These are phyloP conservation scores for Colletotrichum phormii DNA, from an alignment of 2,329 filamentous ascomycete genomes.

Conservation along the genomic window DNA sequence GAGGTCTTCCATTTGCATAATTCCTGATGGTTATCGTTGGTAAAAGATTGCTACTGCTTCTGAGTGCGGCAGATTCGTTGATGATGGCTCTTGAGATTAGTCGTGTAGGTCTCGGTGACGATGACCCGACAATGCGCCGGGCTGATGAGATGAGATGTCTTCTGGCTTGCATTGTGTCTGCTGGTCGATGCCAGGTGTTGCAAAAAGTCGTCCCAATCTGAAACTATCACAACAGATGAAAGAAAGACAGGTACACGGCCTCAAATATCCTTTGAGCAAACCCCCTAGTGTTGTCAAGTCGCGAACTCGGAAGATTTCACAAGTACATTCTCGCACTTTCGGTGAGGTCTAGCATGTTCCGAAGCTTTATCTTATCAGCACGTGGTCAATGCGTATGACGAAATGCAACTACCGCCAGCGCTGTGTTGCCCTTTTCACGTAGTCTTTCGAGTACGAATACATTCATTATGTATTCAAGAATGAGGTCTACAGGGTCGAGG, in stretches of 20 bases:
- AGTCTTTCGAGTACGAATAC: background rate
- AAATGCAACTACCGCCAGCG: background rate
- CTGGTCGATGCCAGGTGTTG: background rate
- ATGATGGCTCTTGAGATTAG: constrained; percentile 26
- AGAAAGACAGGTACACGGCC: background rate
- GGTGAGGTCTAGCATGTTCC: constrained; percentile 33
- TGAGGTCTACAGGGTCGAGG: background rate
- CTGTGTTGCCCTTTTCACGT: background rate
- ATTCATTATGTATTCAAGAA: too few species aligned
- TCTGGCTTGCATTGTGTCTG: constrained; percentile 53
- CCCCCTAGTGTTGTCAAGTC: constrained; percentile 23
- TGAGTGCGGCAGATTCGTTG: constrained; percentile 13
- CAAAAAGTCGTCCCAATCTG: background rate
- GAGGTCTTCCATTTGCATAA: constrained; percentile 80
- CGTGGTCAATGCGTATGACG: constrained; percentile 43
- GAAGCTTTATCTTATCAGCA: constrained; percentile 47
- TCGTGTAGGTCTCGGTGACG: constrained; percentile 44
- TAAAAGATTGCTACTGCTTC: constrained; percentile 43
- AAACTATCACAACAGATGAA: background rate
- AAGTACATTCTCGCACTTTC: constrained; percentile 56
- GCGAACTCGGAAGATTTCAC: constrained; percentile 27
- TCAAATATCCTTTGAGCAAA: constrained; percentile 13
- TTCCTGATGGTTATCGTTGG: constrained; percentile 57
- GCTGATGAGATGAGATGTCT: constrained; percentile 52
- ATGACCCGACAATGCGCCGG: constrained; percentile 49